These are phyloP conservation scores for Ilyonectria destructans DNA, from an alignment of 2,329 filamentous ascomycete species.

Conservation along the genomic window DNA sequence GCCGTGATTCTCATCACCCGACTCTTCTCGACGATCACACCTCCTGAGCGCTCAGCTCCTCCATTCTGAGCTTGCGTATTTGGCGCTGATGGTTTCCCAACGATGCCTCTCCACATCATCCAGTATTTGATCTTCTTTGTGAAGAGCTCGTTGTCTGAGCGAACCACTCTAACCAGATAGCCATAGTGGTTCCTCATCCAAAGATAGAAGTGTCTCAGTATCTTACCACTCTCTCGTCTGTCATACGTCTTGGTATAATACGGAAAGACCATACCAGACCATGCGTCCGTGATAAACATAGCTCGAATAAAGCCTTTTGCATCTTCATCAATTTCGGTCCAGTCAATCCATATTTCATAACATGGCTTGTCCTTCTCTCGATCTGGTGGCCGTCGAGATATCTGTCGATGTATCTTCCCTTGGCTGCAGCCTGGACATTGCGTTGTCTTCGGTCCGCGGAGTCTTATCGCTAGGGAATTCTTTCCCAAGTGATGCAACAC, in stretches of 20 bases:
- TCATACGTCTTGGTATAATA: slow-evolving; percentile 1
- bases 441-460: neutral
- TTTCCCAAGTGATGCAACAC: neutral
- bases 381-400: neutral
- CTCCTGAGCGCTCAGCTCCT: neutral
- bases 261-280: neutral
- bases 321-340: neutral
- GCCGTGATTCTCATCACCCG: neutral
- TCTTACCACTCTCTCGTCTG: neutral
- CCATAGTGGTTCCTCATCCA: neutral
- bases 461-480: neutral
- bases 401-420: neutral
- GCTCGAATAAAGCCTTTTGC: neutral
- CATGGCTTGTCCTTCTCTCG: neutral
- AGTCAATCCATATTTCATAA: neutral
- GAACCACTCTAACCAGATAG: neutral
- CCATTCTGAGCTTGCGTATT: slow-evolving; percentile 1
- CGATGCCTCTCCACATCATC: neutral
- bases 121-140: neutral
- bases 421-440: neutral
- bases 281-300: neutral
- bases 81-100: neutral
- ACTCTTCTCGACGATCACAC: neutral
- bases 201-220: neutral
- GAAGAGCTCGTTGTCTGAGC: neutral